Conservation (phyloP, 768 basidiomycete genomes). For the Lactarius tabidus region DNA sequence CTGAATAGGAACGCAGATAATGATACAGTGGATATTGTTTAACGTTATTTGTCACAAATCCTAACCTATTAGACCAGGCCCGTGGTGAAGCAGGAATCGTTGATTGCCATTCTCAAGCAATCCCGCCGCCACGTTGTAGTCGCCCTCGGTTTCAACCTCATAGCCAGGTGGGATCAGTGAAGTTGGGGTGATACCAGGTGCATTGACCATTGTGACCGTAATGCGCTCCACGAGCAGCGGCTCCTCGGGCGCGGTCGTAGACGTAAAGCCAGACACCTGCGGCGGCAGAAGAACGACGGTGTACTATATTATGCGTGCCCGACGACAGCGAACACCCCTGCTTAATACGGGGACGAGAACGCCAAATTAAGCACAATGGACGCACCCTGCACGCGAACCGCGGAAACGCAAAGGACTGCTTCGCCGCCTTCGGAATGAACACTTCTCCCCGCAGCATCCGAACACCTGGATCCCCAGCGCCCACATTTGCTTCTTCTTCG, state of each 20-base stretch:
- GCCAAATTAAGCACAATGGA: conserved; percentile 3
- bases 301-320: conserved; percentile 38
- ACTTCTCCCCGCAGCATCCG: conserved; percentile 49
- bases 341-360: neutral
- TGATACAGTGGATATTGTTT: conserved; percentile 8
- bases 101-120: conserved; percentile 56
- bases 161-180: conserved; percentile 55
- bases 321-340: neutral
- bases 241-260: conserved; percentile 26
- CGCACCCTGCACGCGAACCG: conserved; percentile 48
- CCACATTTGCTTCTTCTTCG: neutral
- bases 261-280: conserved; percentile 41
- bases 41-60: neutral
- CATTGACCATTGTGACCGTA: conserved; percentile 37
- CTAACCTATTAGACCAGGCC: neutral
- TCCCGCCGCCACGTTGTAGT: conserved; percentile 51
- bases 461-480: conserved; percentile 24
- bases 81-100: conserved; percentile 31
- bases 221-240: conserved; percentile 41
- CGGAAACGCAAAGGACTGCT: conserved; percentile 42
- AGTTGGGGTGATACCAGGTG: conserved; percentile 38
- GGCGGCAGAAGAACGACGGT: conserved; percentile 42
- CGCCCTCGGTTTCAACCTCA: conserved; percentile 36
- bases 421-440: conserved; percentile 42
- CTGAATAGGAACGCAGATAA: neutral